phyloP scores from a whole-genome alignment of 2,329 filamentous ascomycete genomes.

The Penicillium brasilianum region DNA sequence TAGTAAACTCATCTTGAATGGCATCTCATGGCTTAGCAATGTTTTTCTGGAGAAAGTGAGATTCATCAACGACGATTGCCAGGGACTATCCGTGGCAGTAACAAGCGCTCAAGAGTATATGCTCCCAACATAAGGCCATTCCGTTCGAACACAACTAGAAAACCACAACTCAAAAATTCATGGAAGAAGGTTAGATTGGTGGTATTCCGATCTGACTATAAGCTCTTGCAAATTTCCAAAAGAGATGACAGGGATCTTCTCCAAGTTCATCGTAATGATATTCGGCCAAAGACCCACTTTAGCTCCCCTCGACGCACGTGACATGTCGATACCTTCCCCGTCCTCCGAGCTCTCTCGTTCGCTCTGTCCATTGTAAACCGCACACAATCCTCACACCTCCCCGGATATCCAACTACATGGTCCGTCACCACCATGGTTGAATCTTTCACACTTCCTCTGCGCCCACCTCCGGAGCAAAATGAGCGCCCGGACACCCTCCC shows the following conservation, averaged over 20 bases:
- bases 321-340: conserved; percentile 1
- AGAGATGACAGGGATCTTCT: not conserved
- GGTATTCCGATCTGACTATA: no score
- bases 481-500: conserved; percentile 66
- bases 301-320: not conserved
- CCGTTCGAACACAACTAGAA: not conserved
- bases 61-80: no score
- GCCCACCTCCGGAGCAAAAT: conserved; percentile 55
- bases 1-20: no score
- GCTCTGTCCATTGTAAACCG: not conserved
- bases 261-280: not conserved
- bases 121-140: not conserved
- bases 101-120: not conserved
- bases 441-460: conserved; percentile 63
- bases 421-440: conserved; percentile 40
- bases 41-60: no score
- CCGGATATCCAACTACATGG: not conserved
- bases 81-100: no score
- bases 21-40: no score
- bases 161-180: no score
- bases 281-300: not conserved
- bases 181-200: no score
- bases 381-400: not conserved
- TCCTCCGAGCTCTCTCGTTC: not conserved
- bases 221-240: not conserved